A percentile compares a stretch with the other conserved stretches of the same genome.
Evolutionary conservation across 805 yeast genomes (phyloP).

Genomic region (Hanseniaspora nectarophila): DNA sequence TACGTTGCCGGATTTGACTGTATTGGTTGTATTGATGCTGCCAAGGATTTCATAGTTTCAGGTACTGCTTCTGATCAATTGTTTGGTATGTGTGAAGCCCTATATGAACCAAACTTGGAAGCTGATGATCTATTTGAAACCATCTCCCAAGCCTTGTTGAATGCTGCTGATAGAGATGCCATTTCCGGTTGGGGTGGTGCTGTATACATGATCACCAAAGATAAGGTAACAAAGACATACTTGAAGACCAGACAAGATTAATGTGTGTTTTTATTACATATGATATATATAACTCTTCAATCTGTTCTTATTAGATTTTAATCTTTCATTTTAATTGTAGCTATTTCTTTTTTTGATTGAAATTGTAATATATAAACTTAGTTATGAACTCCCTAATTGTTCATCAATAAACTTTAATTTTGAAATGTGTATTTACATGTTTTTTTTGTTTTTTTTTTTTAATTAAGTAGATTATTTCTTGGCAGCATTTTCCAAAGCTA

Average conservation of each 20-base stretch:
- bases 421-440: constrained; percentile 2
- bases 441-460: no score
- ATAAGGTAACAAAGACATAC: constrained; percentile 74
- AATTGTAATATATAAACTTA: no score
- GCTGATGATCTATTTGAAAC: constrained; percentile 95
- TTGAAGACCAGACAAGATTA: constrained; percentile 94
- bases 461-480: background rate
- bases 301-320: no score
- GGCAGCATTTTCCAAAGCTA: constrained; percentile 8
- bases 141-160: constrained; percentile 80
- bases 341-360: no score
- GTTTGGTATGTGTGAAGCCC: constrained; percentile 95
- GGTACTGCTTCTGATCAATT: constrained; percentile 97
- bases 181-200: constrained; percentile 97
- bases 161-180: constrained; percentile 95
- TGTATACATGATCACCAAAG: constrained; percentile 83
- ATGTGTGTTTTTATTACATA: constrained; percentile 15
- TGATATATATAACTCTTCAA: background rate
- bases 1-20: constrained; percentile 91
- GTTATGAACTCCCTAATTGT: background rate
- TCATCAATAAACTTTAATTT: no score
- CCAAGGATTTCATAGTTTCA: constrained; percentile 84
- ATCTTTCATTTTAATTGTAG: no score
- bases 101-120: constrained; percentile 85
- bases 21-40: constrained; percentile 92